Evolutionary conservation across 2,329 filamentous ascomycete genomes (phyloP).

Genomic region (Myriosclerotinia curreyana): DNA sequence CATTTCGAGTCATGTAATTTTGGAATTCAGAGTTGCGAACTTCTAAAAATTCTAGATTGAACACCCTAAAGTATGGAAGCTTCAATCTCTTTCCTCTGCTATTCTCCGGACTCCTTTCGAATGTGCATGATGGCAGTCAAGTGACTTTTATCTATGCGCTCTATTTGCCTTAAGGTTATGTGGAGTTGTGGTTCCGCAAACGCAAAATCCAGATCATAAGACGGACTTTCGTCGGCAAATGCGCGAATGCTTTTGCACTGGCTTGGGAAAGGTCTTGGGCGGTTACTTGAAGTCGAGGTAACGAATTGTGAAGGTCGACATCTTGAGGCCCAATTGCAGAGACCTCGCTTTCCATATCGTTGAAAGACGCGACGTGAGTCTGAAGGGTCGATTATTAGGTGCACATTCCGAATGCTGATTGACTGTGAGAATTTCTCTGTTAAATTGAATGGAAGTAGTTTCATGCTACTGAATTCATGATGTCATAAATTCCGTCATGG

Average conservation of each 20-base stretch:
- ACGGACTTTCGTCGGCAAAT: not conserved
- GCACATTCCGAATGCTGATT: not conserved
- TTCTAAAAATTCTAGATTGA: not conserved
- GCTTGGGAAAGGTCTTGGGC: too few relatives aligned
- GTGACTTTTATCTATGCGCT: too few relatives aligned
- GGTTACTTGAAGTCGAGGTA: too few relatives aligned
- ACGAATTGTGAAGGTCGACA: not conserved
- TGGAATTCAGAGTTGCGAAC: not conserved
- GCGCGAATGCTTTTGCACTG: not conserved
- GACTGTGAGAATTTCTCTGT: not conserved
- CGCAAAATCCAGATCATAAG: not conserved
- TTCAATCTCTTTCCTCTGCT: not conserved
- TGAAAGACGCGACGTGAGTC: not conserved
- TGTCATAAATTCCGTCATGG: not conserved
- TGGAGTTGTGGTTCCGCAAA: not conserved
- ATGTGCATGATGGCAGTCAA: not conserved
- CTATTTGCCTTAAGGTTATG: too few relatives aligned
- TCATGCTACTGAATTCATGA: not conserved
- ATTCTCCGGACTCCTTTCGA: not conserved
- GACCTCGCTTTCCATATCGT: not conserved
- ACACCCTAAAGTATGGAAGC: not conserved
- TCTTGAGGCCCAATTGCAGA: too few relatives aligned
- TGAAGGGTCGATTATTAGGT: not conserved
- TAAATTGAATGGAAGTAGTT: not conserved
- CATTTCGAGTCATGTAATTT: not conserved